Evolutionary conservation across 352 stramenopile species (phyloP), one percentile per base, ranked within the genome.

Genomic region (Phytophthora syringae): DNA sequence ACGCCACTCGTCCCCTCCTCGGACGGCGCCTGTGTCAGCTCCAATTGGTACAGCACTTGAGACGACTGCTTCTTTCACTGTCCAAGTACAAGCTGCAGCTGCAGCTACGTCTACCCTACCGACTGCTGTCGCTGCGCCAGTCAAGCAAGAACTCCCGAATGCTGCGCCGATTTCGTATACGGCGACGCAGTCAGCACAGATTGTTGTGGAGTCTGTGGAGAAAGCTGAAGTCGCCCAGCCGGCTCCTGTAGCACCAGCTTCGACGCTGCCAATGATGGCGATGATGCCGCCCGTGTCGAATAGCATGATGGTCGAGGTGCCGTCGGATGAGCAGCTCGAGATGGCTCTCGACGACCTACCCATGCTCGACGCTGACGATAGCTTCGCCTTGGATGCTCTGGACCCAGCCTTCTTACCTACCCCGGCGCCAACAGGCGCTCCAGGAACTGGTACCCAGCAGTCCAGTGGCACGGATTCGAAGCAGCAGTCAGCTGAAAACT

Each of bases 301-400:
- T 48, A 63, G 77, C 37, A 69, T 79, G 39, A 76, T 76, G 45
- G 50, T 34, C 2, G 72, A 70, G 24, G 76, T 90, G n/a, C 69
- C 79, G 7, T 90, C 84, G 3, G 79, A 92, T 30, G 84, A 92
- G 56, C 84, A 92, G 52, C 68, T 92, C 21, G 84, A 92, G 43
- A 79, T 84, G 57, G 84, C 68, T 34, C 72, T 92, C 7, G 84
- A 90, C 43, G 84, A 92, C 51, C 64, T 92, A 22, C 84, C 84
- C 22, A 84, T 92, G 68, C 79, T 92, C 18, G 82, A 90, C 72
- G 77, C 80, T 7, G 84, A 92, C 51, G 80, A 88, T 43, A 84
- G 78, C 52, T 71, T 92, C 30, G 73, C 76, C 59, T 63, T 79
- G 47, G 78, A 82, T 56, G 73, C 61, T 27, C 58, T 80, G 48